Base-by-base conservation (phyloP, 805 yeast species). In the Candida glaebosa region DNA sequence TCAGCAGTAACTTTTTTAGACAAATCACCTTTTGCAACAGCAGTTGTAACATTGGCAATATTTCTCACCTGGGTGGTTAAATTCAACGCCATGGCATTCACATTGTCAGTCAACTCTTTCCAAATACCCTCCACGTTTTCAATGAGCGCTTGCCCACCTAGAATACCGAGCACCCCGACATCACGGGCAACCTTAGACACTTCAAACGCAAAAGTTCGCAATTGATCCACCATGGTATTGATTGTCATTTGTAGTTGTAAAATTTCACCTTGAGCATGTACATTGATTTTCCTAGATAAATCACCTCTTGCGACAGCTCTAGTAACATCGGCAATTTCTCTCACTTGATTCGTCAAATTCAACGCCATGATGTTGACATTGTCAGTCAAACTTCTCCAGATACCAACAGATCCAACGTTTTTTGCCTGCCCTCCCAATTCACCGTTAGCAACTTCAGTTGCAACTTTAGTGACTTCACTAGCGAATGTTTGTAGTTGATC, bases 261-360 rank as follows among this genome's bases (percentile, higher is more conserved):
- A 47, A 87, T 87, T 64, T 87, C 96, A 37, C 96, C 96, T 60
- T 87, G 95, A 5, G 95, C 96, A 61, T 87, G 91, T 10, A 87
- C 95, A 58, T 85, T 85, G 56, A 87, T 87, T 56, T 87, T 86
- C 38, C 89, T 69, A 0, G 89, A 81, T 50, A 87, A 67, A 60
- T 87, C 96, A 53, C 96, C 96, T 45, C 80, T 75, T 4, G 95
- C 96, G 8, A 87, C 96, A 1, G 95, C 95, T 16, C 90, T 72
- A 4, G 95, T 87, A 26, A 87, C 96, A 52, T 86, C 95, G 18
- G 95, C 93, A 46, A 87, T 87, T 63, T 86, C 95, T 65, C 96
- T 66, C 24, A 80, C 71, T 48, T 73, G 76, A 44, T 71, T 72
- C 0, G 96, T 87, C 51, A 87, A 73, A 57, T 87, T 87, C 30